Conservation (phyloP, 257 asterid species). For the Sherardia arvensis region DNA sequence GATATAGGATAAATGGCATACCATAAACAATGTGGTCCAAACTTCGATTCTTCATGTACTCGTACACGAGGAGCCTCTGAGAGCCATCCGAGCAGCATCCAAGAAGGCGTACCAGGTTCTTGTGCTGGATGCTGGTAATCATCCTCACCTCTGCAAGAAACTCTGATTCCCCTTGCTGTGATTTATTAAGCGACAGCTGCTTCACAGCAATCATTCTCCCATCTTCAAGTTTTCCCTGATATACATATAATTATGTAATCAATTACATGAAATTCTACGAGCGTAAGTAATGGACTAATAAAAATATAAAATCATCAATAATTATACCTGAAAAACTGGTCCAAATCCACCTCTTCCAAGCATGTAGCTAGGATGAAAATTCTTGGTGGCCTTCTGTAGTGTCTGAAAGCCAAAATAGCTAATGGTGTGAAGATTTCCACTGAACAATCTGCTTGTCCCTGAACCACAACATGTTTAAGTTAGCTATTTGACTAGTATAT, state of each 20-base stretch:
- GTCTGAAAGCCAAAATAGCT: slow-evolving; percentile 50
- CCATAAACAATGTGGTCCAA: slow-evolving; percentile 66
- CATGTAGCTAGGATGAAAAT: slow-evolving; percentile 48
- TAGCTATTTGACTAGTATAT: not conserved
- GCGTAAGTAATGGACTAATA: not conserved
- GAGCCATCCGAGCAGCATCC: slow-evolving; percentile 76
- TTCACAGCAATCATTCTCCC: slow-evolving; percentile 56
- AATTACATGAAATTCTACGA: not conserved
- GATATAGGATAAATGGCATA: slow-evolving; percentile 16
- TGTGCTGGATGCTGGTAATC: slow-evolving; percentile 77
- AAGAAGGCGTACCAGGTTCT: slow-evolving; percentile 69
- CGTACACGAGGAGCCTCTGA: slow-evolving; percentile 68
- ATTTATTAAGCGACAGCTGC: slow-evolving; percentile 50
- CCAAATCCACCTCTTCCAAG: slow-evolving; percentile 93
- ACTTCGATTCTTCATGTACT: slow-evolving; percentile 72
- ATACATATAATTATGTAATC: not conserved
- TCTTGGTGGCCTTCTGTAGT: slow-evolving; percentile 64
- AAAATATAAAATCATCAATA: too few species aligned
- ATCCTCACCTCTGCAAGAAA: slow-evolving; percentile 61
- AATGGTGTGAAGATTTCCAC: slow-evolving; percentile 50
- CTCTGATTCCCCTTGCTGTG: slow-evolving; percentile 74
- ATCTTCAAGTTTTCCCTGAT: slow-evolving; percentile 60
- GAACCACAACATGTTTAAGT: slow-evolving; percentile 18
- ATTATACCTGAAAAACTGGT: slow-evolving; percentile 68
- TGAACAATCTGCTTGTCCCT: slow-evolving; percentile 34